A percentile compares a stretch with the other conserved stretches of the same genome.
Conservation (phyloP, 306 rosid genomes). For the Gleditsia sinensis region DNA sequence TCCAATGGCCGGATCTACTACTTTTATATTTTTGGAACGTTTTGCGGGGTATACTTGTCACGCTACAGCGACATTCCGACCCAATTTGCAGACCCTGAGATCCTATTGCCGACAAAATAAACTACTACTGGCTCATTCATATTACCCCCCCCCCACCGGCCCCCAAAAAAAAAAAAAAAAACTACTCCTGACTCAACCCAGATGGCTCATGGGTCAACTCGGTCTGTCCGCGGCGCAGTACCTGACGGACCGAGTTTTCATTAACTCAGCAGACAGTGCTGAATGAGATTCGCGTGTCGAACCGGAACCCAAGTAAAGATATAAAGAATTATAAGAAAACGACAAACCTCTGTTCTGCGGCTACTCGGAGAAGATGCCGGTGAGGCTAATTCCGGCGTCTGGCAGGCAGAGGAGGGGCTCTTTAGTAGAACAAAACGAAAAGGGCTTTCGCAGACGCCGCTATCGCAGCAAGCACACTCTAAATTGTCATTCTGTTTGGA, state of each 20-base stretch:
- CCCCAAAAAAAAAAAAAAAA: background rate
- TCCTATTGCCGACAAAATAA: slow-evolving; percentile 45
- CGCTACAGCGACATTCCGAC: slow-evolving; percentile 33
- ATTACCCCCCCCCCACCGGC: no score
- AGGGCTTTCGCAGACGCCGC: slow-evolving; percentile 60
- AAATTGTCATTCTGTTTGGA: slow-evolving; percentile 5
- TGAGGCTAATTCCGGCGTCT: slow-evolving; percentile 69
- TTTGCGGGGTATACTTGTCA: slow-evolving; percentile 33
- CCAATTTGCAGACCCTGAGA: slow-evolving; percentile 29
- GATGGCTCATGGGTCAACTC: slow-evolving; percentile 43
- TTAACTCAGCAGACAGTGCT: slow-evolving; percentile 22
- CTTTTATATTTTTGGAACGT: background rate
- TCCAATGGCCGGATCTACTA: background rate
- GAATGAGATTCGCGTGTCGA: slow-evolving; percentile 28
- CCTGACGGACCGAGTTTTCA: background rate
- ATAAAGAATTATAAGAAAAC: background rate
- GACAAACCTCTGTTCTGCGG: slow-evolving; percentile 62
- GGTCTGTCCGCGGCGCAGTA: background rate
- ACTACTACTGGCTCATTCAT: no score
- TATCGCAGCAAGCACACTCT: slow-evolving; percentile 39
- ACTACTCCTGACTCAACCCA: slow-evolving; percentile 9
- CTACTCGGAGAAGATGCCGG: slow-evolving; percentile 60
- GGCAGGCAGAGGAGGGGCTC: slow-evolving; percentile 49
- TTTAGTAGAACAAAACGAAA: slow-evolving; percentile 64
- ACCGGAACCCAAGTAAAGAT: background rate